Evolutionary conservation across 192 early-diverging fungal genomes (phyloP), one percentile per base, ranked within the genome.

Genomic region (Coemansia erecta): DNA sequence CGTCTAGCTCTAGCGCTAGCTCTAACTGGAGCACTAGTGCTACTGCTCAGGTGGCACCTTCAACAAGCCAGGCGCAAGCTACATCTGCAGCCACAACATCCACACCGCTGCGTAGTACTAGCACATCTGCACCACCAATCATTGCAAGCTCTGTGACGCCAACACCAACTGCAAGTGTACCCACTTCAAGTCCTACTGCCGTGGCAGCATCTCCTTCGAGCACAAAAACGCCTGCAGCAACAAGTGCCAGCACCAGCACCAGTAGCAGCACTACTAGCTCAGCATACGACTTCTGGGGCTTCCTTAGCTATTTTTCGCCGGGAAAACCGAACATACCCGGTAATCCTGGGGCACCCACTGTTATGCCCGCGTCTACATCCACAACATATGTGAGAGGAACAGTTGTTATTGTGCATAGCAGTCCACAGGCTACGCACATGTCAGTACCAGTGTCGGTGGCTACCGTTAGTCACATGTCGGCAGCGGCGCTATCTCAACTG

Each of bases 231-330:
- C 24, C 8, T 33, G 13, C 3, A 40, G 39, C 53, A 21, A 22
- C 35, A 41, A 23, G 37, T 28, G 19, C 53, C 19, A 39, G 31
- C 15, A 35, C 31, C 33, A 15, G 19, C 13, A 52, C 14, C 14
- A 35, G 11, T 33, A 35, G 50, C 31, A 28, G 15, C n/a, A 52
- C 28, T 33, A 31, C 50, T 6, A 52, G 50, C 50, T 52, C 50
- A 14, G 31, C 50, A 15, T 52, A 48, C 9, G 46, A 48, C 24
- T 48, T 48, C 46, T 48, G 46, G 46, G 46, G 46, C 8, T 48
- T 48, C 46, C 19, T 48, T 2, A 48, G 46, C 46, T 48, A 48
- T 48, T 48, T 48, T 14, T 48, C 46, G 3, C 46, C 46, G 4
- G 46, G 46, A 22, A 48, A 48, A 6, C 46, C 46, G 1, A 48